Conservation (phyloP, 768 basidiomycete species). For the Tremella fuciformis region DNA sequence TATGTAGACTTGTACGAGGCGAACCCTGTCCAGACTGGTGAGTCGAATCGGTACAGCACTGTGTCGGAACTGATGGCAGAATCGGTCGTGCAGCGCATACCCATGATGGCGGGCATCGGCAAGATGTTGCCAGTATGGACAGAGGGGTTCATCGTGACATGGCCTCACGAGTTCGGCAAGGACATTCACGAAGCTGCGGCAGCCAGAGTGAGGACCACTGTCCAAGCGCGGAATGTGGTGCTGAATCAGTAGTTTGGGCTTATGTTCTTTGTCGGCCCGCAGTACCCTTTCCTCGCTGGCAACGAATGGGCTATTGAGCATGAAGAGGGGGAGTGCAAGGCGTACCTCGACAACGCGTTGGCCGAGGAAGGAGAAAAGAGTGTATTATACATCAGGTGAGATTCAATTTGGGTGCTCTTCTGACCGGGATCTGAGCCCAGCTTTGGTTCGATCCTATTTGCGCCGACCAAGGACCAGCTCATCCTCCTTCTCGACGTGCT, state of each 20-base stretch:
- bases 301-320: slow-evolving; percentile 8
- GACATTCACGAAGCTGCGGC: slow-evolving; percentile 5
- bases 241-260: slow-evolving; percentile 8
- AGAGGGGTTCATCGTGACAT: slow-evolving; percentile 8
- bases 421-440: slow-evolving; percentile 5
- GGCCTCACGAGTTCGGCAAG: slow-evolving; percentile 14
- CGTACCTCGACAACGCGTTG: slow-evolving; percentile 13
- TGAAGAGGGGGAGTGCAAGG: slow-evolving; percentile 3
- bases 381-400: slow-evolving; percentile 23
- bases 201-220: slow-evolving; percentile 4
- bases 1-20: slow-evolving; percentile 2
- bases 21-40: slow-evolving; percentile 2
- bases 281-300: slow-evolving; percentile 4
- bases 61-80: slow-evolving; percentile 10
- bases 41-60: neutral
- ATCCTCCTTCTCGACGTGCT: slow-evolving; percentile 18
- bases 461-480: slow-evolving; percentile 15
- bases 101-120: neutral
- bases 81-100: neutral
- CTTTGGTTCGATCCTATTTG: slow-evolving; percentile 19
- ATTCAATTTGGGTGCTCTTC: neutral
- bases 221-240: no score
- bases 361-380: slow-evolving; percentile 10
- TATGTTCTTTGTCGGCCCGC: slow-evolving; percentile 11
- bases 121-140: slow-evolving; percentile 6